Evolutionary conservation across 169 alveolate species (phyloP).

Genomic region (Plasmodium reichenowi): DNA sequence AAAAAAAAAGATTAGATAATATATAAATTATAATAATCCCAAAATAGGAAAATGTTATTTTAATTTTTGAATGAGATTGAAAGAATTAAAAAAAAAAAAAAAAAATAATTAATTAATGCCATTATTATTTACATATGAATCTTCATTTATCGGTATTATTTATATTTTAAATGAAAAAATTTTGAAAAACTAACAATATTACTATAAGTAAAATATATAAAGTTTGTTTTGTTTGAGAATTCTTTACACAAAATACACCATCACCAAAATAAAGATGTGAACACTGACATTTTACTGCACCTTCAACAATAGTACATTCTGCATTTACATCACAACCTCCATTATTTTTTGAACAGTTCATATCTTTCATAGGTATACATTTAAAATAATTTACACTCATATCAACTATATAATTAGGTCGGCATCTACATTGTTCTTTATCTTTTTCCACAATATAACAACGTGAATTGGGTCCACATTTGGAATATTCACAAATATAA

Average conservation of each 20-base stretch:
- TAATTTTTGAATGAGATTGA: too few species aligned
- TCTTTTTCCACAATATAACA: conserved; percentile 57
- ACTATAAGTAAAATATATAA: conserved; percentile 12
- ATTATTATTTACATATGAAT: too few species aligned
- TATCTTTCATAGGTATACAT: conserved; percentile 40
- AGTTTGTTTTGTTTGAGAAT: conserved; percentile 29
- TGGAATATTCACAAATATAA: conserved; percentile 61
- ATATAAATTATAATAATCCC: too few species aligned
- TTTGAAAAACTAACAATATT: conserved; percentile 20
- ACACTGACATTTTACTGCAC: conserved; percentile 57
- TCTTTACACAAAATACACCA: conserved; percentile 59
- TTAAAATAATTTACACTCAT: conserved; percentile 24
- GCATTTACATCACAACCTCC: conserved; percentile 71
- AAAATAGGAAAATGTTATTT: too few species aligned
- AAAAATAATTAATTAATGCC: too few species aligned
- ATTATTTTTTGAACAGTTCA: conserved; percentile 30
- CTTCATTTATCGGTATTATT: neutral
- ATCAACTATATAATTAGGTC: conserved; percentile 59
- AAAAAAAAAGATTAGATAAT: too few species aligned
- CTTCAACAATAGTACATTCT: conserved; percentile 28
- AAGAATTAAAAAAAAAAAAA: too few species aligned
- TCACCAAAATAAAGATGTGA: conserved; percentile 35
- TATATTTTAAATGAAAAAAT: conserved; percentile 15
- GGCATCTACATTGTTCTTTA: conserved; percentile 64
- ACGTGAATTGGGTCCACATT: conserved; percentile 74